Conservation (phyloP, 768 basidiomycete genomes). For the Crucibulum laeve region DNA sequence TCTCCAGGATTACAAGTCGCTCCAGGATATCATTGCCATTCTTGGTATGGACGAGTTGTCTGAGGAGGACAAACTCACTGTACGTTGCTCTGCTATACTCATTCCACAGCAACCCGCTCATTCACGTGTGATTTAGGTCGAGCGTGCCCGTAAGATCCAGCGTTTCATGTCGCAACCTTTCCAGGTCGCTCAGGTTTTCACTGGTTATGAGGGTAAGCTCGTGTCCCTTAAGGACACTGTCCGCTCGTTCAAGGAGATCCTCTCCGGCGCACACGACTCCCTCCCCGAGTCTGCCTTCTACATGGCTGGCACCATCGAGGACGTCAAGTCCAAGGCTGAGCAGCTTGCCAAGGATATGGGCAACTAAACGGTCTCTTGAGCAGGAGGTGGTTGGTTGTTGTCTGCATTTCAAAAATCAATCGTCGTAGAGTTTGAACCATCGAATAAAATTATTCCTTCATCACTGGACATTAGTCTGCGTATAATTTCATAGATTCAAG, state of each 20-base stretch:
- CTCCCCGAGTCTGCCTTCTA: conserved; percentile 98
- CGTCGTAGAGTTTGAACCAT: conserved; percentile 10
- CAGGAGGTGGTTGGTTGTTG: conserved; percentile 6
- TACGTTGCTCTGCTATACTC: conserved; percentile 31
- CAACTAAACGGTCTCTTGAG: conserved; percentile 24
- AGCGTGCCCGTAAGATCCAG: conserved; percentile 97
- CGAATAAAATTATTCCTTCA: conserved; percentile 11
- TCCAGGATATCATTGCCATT: conserved; percentile 99
- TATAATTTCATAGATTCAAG: no score
- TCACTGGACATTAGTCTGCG: conserved; percentile 1
- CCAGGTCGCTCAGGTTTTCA: conserved; percentile 99
- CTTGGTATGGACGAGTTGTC: conserved; percentile 99
- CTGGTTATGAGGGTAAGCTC: conserved; percentile 97
- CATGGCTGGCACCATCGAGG: conserved; percentile 97
- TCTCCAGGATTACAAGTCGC: conserved; percentile 93
- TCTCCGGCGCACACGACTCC: conserved; percentile 81
- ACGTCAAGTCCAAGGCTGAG: conserved; percentile 96
- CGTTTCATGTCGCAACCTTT: conserved; percentile 99
- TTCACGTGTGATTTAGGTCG: conserved; percentile 60
- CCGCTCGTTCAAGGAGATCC: conserved; percentile 97
- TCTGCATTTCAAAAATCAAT: background rate
- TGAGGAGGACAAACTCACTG: conserved; percentile 98
- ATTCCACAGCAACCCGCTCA: background rate
- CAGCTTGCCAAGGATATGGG: conserved; percentile 94
- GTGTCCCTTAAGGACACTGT: conserved; percentile 95